Evolutionary conservation across 352 stramenopile species (phyloP).

Genomic region (Phytophthora litchii): DNA sequence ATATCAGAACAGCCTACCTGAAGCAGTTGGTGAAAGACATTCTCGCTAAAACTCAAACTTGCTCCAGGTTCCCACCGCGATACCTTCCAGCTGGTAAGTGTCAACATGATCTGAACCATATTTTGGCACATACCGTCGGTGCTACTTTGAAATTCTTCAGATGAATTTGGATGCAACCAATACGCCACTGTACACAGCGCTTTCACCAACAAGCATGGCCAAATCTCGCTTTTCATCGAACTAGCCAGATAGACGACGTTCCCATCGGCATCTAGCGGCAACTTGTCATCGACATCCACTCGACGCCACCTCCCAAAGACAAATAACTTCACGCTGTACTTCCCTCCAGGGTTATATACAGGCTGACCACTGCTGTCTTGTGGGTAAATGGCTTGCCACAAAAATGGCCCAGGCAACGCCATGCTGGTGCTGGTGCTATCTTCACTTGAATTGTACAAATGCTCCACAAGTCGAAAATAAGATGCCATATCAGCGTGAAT

Average conservation of each 20-base stretch:
- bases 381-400: constrained; percentile 80
- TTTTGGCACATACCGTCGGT: constrained; percentile 29
- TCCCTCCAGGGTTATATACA: constrained; percentile 71
- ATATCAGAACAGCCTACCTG: no score
- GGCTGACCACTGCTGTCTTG: constrained; percentile 56
- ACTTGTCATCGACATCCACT: constrained; percentile 71
- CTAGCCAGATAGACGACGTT: constrained; percentile 66
- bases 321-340: constrained; percentile 79
- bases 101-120: constrained; percentile 39
- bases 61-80: constrained; percentile 36
- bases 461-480: constrained; percentile 70
- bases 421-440: not conserved
- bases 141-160: constrained; percentile 5
- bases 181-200: constrained; percentile 71
- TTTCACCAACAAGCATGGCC: constrained; percentile 69
- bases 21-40: constrained; percentile 44
- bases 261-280: constrained; percentile 58
- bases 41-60: constrained; percentile 29
- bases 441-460: constrained; percentile 45
- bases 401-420: constrained; percentile 35
- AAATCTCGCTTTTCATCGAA: constrained; percentile 68
- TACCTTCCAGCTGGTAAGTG: constrained; percentile 68
- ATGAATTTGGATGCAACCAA: constrained; percentile 42
- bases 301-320: constrained; percentile 74
- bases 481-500: constrained; percentile 69